Percentiles rank a stretch among this genome's conserved stretches.
Conservation (phyloP, 2,329 filamentous ascomycete species). For the Pseudocercospora eumusae region DNA sequence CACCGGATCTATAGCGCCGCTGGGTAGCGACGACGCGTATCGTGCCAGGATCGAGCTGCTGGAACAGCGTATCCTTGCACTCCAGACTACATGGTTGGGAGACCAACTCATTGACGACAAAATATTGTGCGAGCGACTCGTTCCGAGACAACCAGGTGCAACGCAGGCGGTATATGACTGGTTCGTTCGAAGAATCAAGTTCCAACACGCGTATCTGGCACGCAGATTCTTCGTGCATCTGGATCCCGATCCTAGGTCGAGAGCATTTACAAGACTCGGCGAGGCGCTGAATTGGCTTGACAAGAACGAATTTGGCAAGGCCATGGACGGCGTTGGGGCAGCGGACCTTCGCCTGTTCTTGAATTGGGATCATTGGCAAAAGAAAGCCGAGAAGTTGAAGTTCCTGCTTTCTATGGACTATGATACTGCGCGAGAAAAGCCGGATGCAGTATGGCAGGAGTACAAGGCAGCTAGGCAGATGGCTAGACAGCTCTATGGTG, state of each 20-base stretch:
- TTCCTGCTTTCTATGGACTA: not conserved
- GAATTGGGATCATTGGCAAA: not conserved
- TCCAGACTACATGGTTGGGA: not conserved
- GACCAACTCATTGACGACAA: not conserved
- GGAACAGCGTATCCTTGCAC: not conserved
- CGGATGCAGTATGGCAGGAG: not conserved
- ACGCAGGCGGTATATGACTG: not conserved
- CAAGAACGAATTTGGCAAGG: not conserved
- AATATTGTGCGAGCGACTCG: not conserved
- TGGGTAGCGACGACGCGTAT: not conserved
- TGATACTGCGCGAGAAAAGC: not conserved
- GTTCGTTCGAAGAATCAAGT: not conserved
- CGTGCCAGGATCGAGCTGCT: not conserved
- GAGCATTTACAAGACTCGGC: not conserved
- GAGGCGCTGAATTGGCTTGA: not conserved
- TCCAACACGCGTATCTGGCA: not conserved
- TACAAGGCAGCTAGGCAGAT: not conserved
- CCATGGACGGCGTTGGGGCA: not conserved
- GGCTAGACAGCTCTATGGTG: not conserved
- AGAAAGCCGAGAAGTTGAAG: not conserved
- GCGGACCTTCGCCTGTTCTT: not conserved
- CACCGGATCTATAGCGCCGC: not conserved
- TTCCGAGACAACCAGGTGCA: not conserved
- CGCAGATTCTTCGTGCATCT: not conserved
- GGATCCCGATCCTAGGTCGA: not conserved